phyloP scores from a whole-genome alignment of 192 early-diverging fungal species.

The Coemansia sp. region DNA sequence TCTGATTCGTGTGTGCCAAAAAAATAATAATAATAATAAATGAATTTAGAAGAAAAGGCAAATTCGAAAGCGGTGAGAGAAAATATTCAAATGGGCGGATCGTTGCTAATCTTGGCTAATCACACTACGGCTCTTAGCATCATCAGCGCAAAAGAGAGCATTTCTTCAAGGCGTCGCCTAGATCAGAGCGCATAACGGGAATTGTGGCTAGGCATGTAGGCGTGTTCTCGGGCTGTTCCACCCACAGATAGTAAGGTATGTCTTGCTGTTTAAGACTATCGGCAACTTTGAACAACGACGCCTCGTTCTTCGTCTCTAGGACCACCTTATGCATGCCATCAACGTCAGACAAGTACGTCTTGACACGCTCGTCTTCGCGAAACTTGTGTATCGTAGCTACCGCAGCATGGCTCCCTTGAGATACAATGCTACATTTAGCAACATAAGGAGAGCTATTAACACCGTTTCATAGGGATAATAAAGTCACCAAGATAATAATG shows the following conservation, averaged over 20 bases:
- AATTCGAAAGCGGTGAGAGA: not conserved
- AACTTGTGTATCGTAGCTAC: conserved; percentile 66
- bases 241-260: conserved; percentile 69
- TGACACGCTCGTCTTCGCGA: conserved; percentile 62
- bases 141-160: conserved; percentile 43
- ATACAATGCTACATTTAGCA: conserved; percentile 59
- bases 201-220: conserved; percentile 71
- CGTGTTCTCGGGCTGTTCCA: conserved; percentile 77
- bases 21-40: not conserved
- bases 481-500: not conserved
- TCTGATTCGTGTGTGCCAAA: not conserved
- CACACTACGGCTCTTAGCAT: not conserved
- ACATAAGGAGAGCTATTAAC: not conserved
- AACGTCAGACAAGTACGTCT: conserved; percentile 61
- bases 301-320: conserved; percentile 71
- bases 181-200: conserved; percentile 60
- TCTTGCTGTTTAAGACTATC: conserved; percentile 57
- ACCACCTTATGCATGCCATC: conserved; percentile 78
- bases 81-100: not conserved
- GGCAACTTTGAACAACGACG: conserved; percentile 62
- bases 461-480: not conserved
- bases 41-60: not conserved
- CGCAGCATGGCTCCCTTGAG: conserved; percentile 75
- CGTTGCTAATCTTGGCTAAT: not conserved
- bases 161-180: conserved; percentile 54